Evolutionary conservation across 108 stramenopile genomes (phyloP), one percentile per base, ranked within the genome.

Genomic region (Pinguiococcus pyrenoidosus): DNA sequence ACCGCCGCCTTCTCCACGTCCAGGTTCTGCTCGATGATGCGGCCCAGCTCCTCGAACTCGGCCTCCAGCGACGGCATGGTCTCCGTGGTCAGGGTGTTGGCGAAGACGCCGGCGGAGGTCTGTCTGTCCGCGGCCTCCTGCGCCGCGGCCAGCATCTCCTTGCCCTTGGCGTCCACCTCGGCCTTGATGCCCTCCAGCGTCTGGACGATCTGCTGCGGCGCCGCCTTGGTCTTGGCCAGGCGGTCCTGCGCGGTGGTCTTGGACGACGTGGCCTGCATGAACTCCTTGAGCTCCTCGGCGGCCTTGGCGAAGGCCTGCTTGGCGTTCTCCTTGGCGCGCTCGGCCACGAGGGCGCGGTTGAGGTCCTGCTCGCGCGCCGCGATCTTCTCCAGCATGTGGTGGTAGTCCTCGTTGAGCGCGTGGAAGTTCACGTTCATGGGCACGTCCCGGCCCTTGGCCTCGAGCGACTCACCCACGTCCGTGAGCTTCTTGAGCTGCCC

Each of bases 31-130:
- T 40, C 39, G 9, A 54, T 9, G 14, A 27, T 17, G 43, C 44
- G 44, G 17, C 42, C 25, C 53, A 54, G 41, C 24, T 54, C 40
- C 20, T 54, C 53, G 33, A 44, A 44, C 14, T 44, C 26, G 41
- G 14, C 13, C 16, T 43, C 43, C 7, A 54, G 44, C 0, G 43
- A 44, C 14, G 20, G 44, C 29, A 54, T 29, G 9, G 53, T 54
- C 16, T 54, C 40, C 44, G 53, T 43, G 10, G 41, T 42, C 14
- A 43, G 44, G n/a, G 26, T 27, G 53, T 54, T 54, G 6, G 53
- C 53, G 16, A 54, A 42, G 17, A 54, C 43, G 29, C 41, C 32
- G 17, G 53, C 53, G 6, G 17, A 29, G 9, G 44, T 43, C n/a
- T 41, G 41, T 12, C 2, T 43, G 14, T 44, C 34, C 18, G 40